Evolutionary conservation across 768 basidiomycete genomes (phyloP), one percentile per base, ranked within the genome.

Genomic region (Rhodosporidiobolus sp.): DNA sequence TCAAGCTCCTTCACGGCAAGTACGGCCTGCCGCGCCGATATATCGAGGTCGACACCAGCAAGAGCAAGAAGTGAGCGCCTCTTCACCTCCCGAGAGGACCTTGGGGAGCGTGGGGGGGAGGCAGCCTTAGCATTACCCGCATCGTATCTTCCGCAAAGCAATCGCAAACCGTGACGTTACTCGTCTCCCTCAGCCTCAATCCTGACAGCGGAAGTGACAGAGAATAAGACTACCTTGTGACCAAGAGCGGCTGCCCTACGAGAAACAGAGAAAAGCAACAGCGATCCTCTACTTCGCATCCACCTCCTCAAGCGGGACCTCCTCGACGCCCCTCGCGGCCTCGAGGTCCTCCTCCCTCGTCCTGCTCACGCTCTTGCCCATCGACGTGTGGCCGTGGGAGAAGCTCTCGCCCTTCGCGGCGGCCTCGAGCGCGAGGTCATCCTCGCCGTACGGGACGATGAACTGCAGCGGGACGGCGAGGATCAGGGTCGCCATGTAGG

Each of bases 401-500:
- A 12, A 16, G 20, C 22, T 32, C 32, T 4, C 3, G 22, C n/a
- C 17, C 49, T 30, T 32, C 54, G 32, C 22, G 48, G 8, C 38
- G 38, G 38, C 38, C 17, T 22, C 12, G 3, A 9, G 30, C 26
- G n/a, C 48, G n/a, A 68, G 30, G 49, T 68, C 67, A 38, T 68
- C 67, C 30, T 60, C 50, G 20, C 67, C 67, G 45, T 32, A 45
- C 1, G 88, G 87, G 30, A 89, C 75, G 19, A 89, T 81, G 48
- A 85, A 73, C 72, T 89, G 88, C 46, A 89, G 83, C 17, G 87
- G 55, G 20, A 85, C 84, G 11, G 86, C 88, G 17, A 87, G 84
- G 69, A 88, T 77, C 10, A 87, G 88, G 0, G 87, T 80, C 53
- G 83, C 81, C 53, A 89, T 79, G 78, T 90, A 92, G 48, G 89